Conservation (phyloP, 78 protist species). For the Dictyostelium capitatum region DNA sequence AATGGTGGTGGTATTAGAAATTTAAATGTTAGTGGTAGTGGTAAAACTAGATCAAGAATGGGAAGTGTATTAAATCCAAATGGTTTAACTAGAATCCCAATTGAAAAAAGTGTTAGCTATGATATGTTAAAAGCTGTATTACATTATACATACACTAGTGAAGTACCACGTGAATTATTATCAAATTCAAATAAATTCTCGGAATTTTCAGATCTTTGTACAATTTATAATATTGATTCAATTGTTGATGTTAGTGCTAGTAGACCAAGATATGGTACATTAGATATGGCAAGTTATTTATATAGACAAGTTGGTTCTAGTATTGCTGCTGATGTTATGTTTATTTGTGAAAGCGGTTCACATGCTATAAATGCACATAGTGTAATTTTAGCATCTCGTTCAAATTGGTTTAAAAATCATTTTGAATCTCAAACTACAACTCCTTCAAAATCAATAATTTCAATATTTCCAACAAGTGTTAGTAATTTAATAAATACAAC, state of each 20-base stretch:
- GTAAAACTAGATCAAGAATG: constrained; percentile 45
- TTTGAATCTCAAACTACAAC: constrained; percentile 25
- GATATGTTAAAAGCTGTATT: constrained; percentile 44
- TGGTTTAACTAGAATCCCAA: constrained; percentile 39
- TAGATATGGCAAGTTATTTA: constrained; percentile 65
- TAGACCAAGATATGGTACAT: constrained; percentile 24
- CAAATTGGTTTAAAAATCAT: constrained; percentile 39
- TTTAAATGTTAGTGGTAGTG: neutral
- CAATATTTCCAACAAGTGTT: constrained; percentile 11
- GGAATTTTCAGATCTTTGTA: constrained; percentile 39
- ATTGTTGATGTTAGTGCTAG: constrained; percentile 9
- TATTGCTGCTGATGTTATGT: constrained; percentile 28
- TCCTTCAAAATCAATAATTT: constrained; percentile 20
- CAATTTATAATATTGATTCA: constrained; percentile 51
- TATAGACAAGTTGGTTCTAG: constrained; percentile 40
- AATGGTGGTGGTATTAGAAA: constrained; percentile 17
- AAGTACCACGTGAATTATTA: constrained; percentile 41
- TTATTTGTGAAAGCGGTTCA: constrained; percentile 34
- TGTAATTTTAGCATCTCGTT: constrained; percentile 47
- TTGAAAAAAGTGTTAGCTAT: constrained; percentile 50
- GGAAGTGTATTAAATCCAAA: constrained; percentile 60
- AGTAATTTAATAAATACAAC: neutral
- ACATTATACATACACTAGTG: constrained; percentile 51
- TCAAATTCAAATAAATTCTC: constrained; percentile 31
- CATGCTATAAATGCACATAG: constrained; percentile 32